A percentile compares a stretch with the other conserved stretches of the same genome.
Evolutionary conservation across 306 rosid genomes (phyloP).

Genomic region (Cucurbita ficifolia): DNA sequence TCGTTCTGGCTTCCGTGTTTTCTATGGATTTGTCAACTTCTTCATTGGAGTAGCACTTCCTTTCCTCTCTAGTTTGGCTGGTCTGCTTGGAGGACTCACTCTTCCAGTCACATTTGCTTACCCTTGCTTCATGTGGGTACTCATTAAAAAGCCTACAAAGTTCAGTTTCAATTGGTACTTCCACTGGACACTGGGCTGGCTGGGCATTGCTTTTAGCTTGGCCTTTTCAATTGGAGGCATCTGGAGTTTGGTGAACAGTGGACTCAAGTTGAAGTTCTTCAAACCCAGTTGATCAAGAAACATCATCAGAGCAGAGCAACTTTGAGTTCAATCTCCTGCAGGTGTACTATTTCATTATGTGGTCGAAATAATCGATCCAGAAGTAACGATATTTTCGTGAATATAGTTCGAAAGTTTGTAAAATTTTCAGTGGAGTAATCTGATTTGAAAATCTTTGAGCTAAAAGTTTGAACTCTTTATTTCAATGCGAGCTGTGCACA

Average conservation of each 20-base stretch:
- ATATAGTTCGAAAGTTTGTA: not conserved
- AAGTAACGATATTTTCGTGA: not conserved
- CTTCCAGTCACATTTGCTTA: constrained; percentile 97
- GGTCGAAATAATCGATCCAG: not conserved
- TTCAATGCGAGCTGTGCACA: not conserved
- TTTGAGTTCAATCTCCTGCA: not conserved
- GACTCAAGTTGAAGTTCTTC: constrained; percentile 88
- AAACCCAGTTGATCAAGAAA: constrained; percentile 42
- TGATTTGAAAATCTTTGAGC: not conserved
- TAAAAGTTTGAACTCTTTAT: not conserved
- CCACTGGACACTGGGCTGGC: constrained; percentile 84
- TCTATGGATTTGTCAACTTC: constrained; percentile 67
- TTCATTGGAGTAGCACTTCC: constrained; percentile 98
- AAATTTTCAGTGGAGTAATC: not conserved
- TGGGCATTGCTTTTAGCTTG: constrained; percentile 81
- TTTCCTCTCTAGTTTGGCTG: constrained; percentile 94
- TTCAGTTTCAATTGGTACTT: constrained; percentile 92
- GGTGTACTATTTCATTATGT: not conserved
- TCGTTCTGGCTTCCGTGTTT: constrained; percentile 78
- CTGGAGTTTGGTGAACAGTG: constrained; percentile 94
- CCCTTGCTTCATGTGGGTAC: constrained; percentile 99
- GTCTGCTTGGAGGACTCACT: constrained; percentile 89
- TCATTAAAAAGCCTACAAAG: constrained; percentile 72
- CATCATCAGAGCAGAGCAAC: constrained; percentile 1
- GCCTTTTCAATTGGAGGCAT: constrained; percentile 90